Evolutionary conservation across 2,329 filamentous ascomycete genomes (phyloP), one percentile per base, ranked within the genome.

Genomic region (Aspergillus sergii): DNA sequence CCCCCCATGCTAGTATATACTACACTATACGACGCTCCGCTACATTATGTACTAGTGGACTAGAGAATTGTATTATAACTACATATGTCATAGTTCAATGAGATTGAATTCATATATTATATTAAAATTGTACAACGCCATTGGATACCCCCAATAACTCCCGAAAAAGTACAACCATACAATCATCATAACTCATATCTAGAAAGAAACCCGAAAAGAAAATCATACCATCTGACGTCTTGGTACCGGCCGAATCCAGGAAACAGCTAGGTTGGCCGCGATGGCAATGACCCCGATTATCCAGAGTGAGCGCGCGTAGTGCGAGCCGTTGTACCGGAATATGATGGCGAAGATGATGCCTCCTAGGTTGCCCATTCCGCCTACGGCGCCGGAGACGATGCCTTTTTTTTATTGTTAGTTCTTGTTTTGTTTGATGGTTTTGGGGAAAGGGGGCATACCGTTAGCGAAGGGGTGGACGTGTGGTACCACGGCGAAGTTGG

Each of bases 401-500:
- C 79, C 82, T 81, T 57, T 9, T 26, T 26, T 23, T 54, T 21
- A 30, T 28, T 32, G 32, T 64, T 50, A 64, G 63, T 57, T 30
- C n/a, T 4, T 9, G 12, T 39, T 45, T 1, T 19, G 21, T 19
- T 9, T 14, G 7, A 4, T 34, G 16, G 1, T 0, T 12, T 34
- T 0, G 32, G 4, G 32, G 32, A 11, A 11, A 32, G 10, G 21
- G 11, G 19, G 34, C 77, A 72, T 80, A 76, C 92, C 93, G 76
- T 96, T 97, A 64, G 92, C 91, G 64, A 85, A 85, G 1, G 92
- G 92, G 77, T 94, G 91, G 1, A 96, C 90, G 74, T 97, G 94
- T 4, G 93, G 93, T 28, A 97, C 90, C 7, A 97, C 84, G 0
- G 92, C 88, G 77, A 95, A 97, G 79, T 92, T 95, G 46, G 92